Percentiles rank a stretch among this genome's conserved stretches.
Conservation (phyloP, 495 filamentous ascomycete genomes). For the Cairneyella variabilis region DNA sequence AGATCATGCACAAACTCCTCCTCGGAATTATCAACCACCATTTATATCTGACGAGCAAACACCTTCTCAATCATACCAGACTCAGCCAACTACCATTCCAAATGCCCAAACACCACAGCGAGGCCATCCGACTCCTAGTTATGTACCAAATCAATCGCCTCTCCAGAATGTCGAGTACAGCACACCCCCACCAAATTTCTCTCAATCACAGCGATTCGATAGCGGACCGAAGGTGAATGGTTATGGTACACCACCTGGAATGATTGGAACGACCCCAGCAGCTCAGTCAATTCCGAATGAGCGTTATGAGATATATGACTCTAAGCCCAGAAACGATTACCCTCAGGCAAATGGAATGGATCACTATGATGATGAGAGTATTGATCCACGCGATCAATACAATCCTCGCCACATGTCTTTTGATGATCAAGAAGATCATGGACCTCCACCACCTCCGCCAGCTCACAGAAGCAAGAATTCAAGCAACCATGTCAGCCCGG, state of each 20-base stretch:
- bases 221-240: conserved; percentile 10
- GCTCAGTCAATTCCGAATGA: conserved; percentile 2
- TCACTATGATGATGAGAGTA: conserved; percentile 14
- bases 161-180: conserved; percentile 42
- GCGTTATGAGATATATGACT: conserved; percentile 19
- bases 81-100: conserved; percentile 24
- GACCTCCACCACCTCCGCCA: conserved; percentile 25
- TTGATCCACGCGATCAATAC: conserved; percentile 15
- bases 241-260: conserved; percentile 13
- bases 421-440: conserved; percentile 21
- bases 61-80: conserved; percentile 35
- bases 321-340: conserved; percentile 14
- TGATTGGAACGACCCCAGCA: neutral
- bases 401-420: conserved; percentile 12
- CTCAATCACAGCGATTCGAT: conserved; percentile 13
- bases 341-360: neutral
- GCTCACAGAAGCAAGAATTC: conserved; percentile 22
- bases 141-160: conserved; percentile 36
- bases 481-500: conserved; percentile 16
- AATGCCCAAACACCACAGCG: conserved; percentile 25
- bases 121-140: conserved; percentile 22
- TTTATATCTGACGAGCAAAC: conserved; percentile 33
- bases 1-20: conserved; percentile 38
- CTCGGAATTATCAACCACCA: conserved; percentile 35
- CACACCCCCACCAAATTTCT: conserved; percentile 27